Evolutionary conservation across 257 asterid species (phyloP).

Genomic region (Lithospermum erythrorhizon): DNA sequence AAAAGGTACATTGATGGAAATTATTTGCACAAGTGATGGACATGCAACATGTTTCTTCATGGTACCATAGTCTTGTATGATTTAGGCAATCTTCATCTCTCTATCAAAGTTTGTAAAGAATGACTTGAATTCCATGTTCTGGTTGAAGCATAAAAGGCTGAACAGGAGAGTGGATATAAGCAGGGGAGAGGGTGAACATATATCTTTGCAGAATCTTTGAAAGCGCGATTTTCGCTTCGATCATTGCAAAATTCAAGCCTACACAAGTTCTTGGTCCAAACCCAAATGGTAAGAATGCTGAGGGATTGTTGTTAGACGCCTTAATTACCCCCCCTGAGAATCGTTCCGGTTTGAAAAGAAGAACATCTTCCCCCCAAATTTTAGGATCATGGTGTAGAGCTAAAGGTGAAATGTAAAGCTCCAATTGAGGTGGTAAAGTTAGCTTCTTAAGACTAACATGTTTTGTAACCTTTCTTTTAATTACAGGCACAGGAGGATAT

Average conservation of each 20-base stretch:
- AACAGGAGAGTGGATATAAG: conserved; percentile 23
- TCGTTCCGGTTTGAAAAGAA: conserved; percentile 44
- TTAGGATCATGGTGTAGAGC: conserved; percentile 51
- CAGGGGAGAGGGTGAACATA: conserved; percentile 34
- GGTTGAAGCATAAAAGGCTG: conserved; percentile 42
- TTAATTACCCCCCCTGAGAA: conserved; percentile 28
- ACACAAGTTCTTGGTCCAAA: conserved; percentile 62
- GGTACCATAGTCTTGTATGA: too few relatives aligned
- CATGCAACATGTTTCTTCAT: too few relatives aligned
- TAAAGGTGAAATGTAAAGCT: conserved; percentile 40
- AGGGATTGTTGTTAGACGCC: conserved; percentile 32
- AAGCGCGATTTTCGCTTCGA: conserved; percentile 44
- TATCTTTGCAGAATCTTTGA: conserved; percentile 54
- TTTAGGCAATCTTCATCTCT: neutral
- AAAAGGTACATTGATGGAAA: neutral
- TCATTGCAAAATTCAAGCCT: conserved; percentile 45
- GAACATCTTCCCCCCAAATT: conserved; percentile 62
- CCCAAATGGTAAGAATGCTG: conserved; percentile 53
- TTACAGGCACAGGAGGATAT: conserved; percentile 55
- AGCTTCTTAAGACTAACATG: conserved; percentile 31
- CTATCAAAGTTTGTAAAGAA: conserved; percentile 29
- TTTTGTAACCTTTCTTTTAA: conserved; percentile 31
- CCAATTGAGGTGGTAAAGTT: conserved; percentile 32
- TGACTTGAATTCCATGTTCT: conserved; percentile 42
- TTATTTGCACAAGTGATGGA: too few relatives aligned